A percentile compares a stretch with the other conserved stretches of the same genome.
Conservation (phyloP, 2,329 filamentous ascomycete genomes). For the Colletotrichum euphorbiae region DNA sequence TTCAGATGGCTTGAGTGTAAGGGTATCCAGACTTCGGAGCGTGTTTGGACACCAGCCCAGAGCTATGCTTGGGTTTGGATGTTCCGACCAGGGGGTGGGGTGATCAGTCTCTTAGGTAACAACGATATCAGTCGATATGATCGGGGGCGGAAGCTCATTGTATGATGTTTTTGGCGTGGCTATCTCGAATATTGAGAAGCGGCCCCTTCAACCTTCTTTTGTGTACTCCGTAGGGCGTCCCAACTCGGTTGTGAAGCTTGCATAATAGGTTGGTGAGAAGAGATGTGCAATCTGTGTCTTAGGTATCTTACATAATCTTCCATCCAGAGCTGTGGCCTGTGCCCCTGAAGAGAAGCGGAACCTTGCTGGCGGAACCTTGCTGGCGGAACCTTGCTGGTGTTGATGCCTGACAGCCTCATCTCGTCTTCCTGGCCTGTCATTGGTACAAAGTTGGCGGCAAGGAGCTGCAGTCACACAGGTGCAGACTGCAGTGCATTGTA, state of each 20-base stretch:
- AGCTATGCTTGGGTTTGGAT: conserved; percentile 28
- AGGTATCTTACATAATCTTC: conserved; percentile 23
- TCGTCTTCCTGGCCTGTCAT: not conserved
- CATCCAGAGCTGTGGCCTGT: conserved; percentile 24
- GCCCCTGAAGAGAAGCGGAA: conserved; percentile 21
- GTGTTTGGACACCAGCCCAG: conserved; percentile 25
- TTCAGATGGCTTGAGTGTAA: conserved; percentile 9
- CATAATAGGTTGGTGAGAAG: not conserved
- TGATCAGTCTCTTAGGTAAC: conserved; percentile 11
- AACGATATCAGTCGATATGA: conserved; percentile 7
- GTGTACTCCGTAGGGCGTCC: too few relatives aligned
- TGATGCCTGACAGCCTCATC: conserved; percentile 33
- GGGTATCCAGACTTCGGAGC: not conserved
- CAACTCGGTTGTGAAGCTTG: too few relatives aligned
- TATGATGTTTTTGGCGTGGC: not conserved
- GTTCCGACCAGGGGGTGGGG: not conserved
- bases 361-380: conserved; percentile 22
- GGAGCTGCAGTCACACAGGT: conserved; percentile 10
- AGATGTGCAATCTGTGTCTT: not conserved
- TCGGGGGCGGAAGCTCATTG: not conserved
- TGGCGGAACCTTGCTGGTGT: conserved; percentile 12
- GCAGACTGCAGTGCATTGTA: not conserved
- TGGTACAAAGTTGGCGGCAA: conserved; percentile 34
- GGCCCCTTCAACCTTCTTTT: not conserved
- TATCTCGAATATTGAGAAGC: not conserved